A percentile compares a stretch with the other conserved stretches of the same genome.
phyloP scores from a whole-genome alignment of 805 yeast species.

The Candida jianshihensis region DNA sequence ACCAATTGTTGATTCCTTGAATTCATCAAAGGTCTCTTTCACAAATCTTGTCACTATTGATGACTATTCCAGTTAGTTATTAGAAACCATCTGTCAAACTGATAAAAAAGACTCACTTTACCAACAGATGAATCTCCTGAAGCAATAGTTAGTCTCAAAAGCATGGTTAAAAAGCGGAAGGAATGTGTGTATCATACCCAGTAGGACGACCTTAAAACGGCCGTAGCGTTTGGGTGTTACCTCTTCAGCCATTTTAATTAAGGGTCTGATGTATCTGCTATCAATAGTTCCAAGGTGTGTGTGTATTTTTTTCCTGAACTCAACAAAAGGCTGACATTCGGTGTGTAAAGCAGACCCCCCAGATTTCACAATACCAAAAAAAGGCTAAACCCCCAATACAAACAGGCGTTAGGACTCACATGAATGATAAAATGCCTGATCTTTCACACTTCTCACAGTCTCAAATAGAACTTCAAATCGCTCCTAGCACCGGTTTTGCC shows the following conservation, averaged over 20 bases:
- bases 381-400: not conserved
- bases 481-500: not conserved
- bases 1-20: constrained; percentile 92
- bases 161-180: not conserved
- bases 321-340: too few species aligned
- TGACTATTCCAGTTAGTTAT: constrained; percentile 39
- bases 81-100: not conserved
- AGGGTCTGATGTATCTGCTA: not conserved
- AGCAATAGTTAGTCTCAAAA: not conserved
- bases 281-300: too few species aligned
- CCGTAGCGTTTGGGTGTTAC: constrained; percentile 3
- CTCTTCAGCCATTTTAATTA: not conserved
- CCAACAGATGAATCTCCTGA: constrained; percentile 80
- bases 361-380: too few species aligned
- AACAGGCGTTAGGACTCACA: too few species aligned
- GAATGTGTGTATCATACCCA: constrained; percentile 19
- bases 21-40: constrained; percentile 63
- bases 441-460: not conserved
- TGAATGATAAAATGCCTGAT: constrained; percentile 1
- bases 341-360: too few species aligned
- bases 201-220: constrained; percentile 63
- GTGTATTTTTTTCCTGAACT: too few species aligned
- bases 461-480: not conserved
- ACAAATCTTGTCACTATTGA: constrained; percentile 82
- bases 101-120: constrained; percentile 30